Base-by-base conservation (phyloP, 2,329 filamentous ascomycete genomes). In the Lasiodiplodia theobromae region DNA sequence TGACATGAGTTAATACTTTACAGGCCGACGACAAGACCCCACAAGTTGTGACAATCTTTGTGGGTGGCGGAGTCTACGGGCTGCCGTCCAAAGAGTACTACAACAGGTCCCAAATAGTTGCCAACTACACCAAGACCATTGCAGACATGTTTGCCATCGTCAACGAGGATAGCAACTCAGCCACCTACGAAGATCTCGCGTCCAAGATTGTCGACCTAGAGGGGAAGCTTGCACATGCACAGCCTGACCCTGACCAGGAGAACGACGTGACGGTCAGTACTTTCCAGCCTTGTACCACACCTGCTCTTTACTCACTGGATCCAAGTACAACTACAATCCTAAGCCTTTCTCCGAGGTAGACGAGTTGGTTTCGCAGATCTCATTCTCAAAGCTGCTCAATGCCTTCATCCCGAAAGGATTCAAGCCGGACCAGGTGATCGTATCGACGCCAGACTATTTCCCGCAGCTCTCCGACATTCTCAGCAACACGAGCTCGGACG, bases 251-350 rank as follows among this genome's bases (percentile, higher is more conserved):
- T 2, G 85, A 88, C 1, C 18, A 44, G 31, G 34, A 18, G 3
- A 11, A 18, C 7, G 25, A 34, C 21, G 49, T 44, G 0, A 87
- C 21, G 2, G 54, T 40, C 7, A 14, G 54, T 12, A 28, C 7
- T 10, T 25, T 34, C 6, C 2, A 7, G 10, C 18, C 10, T 3
- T 2, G 7, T 18, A 3, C 28, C 28, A 40, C 53, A 1, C 12
- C 14, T 14, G 18, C 2, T 11, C 37, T 6, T 8, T 37, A 3
- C 31, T 66, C 6, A 66, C 34, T 12, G 12, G 2, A 7, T 4
- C 11, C 12, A 58, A 12, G 34, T 86, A 90, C 80, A 88, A 86
- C 71, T 92, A 92, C 77, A 91, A 91, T 73, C 88, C 88, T 0
- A 85, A 86, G 75, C 83, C 83, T 8, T 77, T 91, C n/a, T 78